Conservation (phyloP, 176 grass and related monocot species). For the Bromus sterilis region DNA sequence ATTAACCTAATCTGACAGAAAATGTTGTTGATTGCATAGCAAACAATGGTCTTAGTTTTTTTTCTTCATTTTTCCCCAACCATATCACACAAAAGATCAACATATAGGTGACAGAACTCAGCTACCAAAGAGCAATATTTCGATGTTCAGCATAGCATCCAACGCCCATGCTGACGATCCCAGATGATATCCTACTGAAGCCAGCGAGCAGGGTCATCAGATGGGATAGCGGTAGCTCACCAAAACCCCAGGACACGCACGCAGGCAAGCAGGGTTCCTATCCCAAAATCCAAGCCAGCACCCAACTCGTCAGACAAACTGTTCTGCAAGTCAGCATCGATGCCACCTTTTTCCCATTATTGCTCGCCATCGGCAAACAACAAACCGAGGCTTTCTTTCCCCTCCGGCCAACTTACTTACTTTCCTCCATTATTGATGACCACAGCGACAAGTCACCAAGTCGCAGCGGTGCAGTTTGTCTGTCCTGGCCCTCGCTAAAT, state of each 20-base stretch:
- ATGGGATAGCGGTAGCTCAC: constrained; percentile 6
- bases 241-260: background rate
- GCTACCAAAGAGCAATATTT: background rate
- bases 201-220: background rate
- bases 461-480: background rate
- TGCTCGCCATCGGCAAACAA: constrained; percentile 36
- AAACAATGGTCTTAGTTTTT: background rate
- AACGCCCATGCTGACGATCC: background rate
- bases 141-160: background rate
- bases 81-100: background rate
- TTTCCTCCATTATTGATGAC: constrained; percentile 14
- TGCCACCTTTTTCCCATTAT: constrained; percentile 1
- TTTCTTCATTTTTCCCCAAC: background rate
- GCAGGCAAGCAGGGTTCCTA: constrained; percentile 3
- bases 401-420: constrained; percentile 11
- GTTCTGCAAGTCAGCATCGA: constrained; percentile 5
- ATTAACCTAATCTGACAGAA: background rate
- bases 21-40: background rate
- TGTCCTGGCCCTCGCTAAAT: constrained; percentile 3
- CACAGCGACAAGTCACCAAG: constrained; percentile 15
- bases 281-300: constrained; percentile 5
- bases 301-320: constrained; percentile 16
- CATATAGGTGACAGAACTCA: background rate
- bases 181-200: background rate
- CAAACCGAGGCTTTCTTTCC: constrained; percentile 10